Base-by-base conservation (phyloP, 2,329 filamentous ascomycete species). In the Hypoxylon sp. region DNA sequence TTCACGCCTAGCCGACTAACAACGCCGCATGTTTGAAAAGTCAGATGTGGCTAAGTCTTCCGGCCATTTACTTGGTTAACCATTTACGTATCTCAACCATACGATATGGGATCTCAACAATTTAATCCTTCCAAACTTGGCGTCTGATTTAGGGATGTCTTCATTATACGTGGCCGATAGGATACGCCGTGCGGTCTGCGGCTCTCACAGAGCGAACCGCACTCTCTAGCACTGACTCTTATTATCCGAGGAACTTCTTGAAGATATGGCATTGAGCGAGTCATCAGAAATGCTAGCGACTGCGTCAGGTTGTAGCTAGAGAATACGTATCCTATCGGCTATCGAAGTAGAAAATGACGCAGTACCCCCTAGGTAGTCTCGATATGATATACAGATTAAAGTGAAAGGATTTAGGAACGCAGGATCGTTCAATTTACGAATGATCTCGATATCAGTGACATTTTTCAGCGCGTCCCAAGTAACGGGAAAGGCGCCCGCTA, bases 31-130 rank as follows among this genome's bases (percentile, higher is more conserved):
- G 24, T 11, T 26, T 31, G 26, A 52, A 35, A 52, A 52, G n/a
- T 8, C 55, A 59, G 19, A 35, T 5, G 55, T 59, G 55, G 55
- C 55, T 39, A 14, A 50, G 55, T 29, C 33, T 3, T 29, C 55
- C n/a, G 42, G 31, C 4, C 13, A 46, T 57, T 47, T 13, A 17
- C 35, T 13, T 31, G 29, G 29, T 47, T 57, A 19, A 57, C 42
- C 39, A 14, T 46, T 57, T 57, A 11, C 2, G 54, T 24, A 47
- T 35, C 42, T 31, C 17, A 11, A 47, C 44, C 29, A n/a, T 54
- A 54, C 50, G 46, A 54, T 61, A 54, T 31, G 37, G 37, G 22
- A 37, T 39, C 29, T 59, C 55, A 59, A 50, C 29, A 48, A 42
- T 31, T 35, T 14, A 24, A 60, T 63, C 50, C 60, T 55, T 61